Percentiles rank a stretch among this genome's conserved stretches.
Conservation (phyloP, 768 basidiomycete species). For the Lentinula sp. region DNA sequence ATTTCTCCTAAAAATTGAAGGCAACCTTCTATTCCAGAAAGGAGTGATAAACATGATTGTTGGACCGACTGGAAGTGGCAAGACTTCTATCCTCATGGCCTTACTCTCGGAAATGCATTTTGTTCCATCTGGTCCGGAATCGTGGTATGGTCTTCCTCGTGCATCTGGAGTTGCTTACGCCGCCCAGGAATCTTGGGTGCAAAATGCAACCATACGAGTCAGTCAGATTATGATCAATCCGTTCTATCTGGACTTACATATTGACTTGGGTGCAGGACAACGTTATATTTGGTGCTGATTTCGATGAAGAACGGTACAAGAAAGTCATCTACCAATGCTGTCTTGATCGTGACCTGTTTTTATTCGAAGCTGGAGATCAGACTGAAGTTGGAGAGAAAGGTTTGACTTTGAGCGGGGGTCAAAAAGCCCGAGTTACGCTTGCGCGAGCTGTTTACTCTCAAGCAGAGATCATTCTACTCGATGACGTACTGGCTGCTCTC, state of each 20-base stretch:
- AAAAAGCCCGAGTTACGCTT: constrained; percentile 38
- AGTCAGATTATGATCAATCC: background rate
- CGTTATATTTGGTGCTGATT: constrained; percentile 36
- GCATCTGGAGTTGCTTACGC: constrained; percentile 51
- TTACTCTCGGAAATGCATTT: constrained; percentile 37
- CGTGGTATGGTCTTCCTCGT: constrained; percentile 47
- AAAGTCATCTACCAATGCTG: constrained; percentile 32
- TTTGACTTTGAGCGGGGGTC: constrained; percentile 35
- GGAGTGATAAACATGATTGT: constrained; percentile 35
- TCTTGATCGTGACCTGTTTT: constrained; percentile 32
- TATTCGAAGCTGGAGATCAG: constrained; percentile 39
- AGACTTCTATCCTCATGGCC: constrained; percentile 32
- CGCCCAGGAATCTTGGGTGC: constrained; percentile 60
- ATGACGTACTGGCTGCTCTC: constrained; percentile 39
- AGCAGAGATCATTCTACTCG: constrained; percentile 37
- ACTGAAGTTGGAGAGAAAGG: constrained; percentile 51
- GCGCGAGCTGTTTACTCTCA: constrained; percentile 38
- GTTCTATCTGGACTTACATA: background rate
- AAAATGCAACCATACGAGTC: constrained; percentile 50
- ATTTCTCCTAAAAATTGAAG: constrained; percentile 34
- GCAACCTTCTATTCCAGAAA: constrained; percentile 34
- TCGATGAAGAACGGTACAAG: constrained; percentile 31
- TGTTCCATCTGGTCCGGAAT: constrained; percentile 28
- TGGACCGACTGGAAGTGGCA: constrained; percentile 33
- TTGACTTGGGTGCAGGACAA: constrained; percentile 22